Percentiles rank a stretch among this genome's conserved stretches.
These are phyloP conservation scores for Vitis hybrid DNA, from an alignment of 177 flowering plant genomes.

Conservation along the genomic window DNA sequence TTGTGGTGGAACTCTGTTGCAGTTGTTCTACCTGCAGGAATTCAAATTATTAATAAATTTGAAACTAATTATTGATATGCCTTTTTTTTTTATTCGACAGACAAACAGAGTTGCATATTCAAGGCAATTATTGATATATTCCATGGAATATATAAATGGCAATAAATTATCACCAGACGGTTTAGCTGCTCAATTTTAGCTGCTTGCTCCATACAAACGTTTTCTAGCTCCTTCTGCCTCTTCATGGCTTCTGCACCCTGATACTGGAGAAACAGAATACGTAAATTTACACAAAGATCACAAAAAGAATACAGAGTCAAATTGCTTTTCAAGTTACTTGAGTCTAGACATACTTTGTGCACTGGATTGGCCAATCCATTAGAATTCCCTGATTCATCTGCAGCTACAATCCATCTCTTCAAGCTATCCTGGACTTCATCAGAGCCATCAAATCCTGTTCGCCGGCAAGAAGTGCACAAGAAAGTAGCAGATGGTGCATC, in stretches of 20 bases:
- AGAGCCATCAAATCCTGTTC: constrained; percentile 19
- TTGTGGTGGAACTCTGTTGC: constrained; percentile 19
- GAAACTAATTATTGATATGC: not conserved
- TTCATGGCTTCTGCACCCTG: constrained; percentile 39
- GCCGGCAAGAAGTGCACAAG: constrained; percentile 65
- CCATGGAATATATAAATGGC: no score
- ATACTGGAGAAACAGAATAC: constrained; percentile 6
- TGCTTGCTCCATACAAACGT: constrained; percentile 65
- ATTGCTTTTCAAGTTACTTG: not conserved
- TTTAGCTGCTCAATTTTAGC: constrained; percentile 74
- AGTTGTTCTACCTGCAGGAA: constrained; percentile 58
- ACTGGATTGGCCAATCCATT: constrained; percentile 12
- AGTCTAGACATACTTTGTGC: constrained; percentile 24
- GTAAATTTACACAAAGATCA: not conserved
- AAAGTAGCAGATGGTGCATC: constrained; percentile 27
- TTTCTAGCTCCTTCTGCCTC: constrained; percentile 63
- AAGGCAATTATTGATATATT: no score
- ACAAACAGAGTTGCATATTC: not conserved
- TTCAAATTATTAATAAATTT: not conserved
- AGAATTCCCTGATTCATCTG: constrained; percentile 27
- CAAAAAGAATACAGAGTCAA: not conserved
- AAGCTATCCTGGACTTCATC: constrained; percentile 45
- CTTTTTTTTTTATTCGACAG: no score
- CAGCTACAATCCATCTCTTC: constrained; percentile 41
- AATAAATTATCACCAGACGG: constrained; percentile 39